phyloP scores from a whole-genome alignment of 1,284 basidiomycete genomes.

The Naganishia albida region DNA sequence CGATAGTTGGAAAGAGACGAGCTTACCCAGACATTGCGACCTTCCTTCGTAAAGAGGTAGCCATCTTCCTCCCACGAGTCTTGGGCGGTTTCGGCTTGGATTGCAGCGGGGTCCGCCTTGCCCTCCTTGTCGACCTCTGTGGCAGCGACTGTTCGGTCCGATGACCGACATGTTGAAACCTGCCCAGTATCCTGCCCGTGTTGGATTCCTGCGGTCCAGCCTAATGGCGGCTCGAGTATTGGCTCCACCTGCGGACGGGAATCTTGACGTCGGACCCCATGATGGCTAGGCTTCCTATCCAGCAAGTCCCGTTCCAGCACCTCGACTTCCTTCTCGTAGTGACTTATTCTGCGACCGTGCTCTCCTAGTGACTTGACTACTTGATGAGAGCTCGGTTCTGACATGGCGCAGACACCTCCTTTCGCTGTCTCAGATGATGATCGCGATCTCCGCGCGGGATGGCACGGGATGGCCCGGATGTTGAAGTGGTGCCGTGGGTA shows the following conservation, averaged over 20 bases:
- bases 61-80: conserved; percentile 26
- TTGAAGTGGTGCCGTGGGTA: neutral
- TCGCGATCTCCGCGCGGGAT: too few species aligned
- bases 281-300: conserved; percentile 9
- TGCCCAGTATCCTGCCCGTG: too few species aligned
- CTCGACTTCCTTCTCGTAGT: conserved; percentile 25
- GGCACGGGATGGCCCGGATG: too few species aligned
- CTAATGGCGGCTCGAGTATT: neutral
- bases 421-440: neutral
- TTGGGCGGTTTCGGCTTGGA: neutral
- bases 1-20: too few species aligned
- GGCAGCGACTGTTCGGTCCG: conserved; percentile 13
- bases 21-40: conserved; percentile 23
- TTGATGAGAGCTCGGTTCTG: neutral
- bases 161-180: conserved; percentile 16
- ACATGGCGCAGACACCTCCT: neutral
- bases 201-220: neutral
- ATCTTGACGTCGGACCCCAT: neutral
- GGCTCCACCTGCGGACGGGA: neutral
- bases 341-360: conserved; percentile 7
- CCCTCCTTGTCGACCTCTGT: neutral
- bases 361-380: neutral
- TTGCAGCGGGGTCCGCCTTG: neutral
- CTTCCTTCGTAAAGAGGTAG: conserved; percentile 23
- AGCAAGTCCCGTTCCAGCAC: conserved; percentile 25